These are phyloP conservation scores for Gossypium davidsonii DNA, from an alignment of 441 rosid species.

Conservation along the genomic window DNA sequence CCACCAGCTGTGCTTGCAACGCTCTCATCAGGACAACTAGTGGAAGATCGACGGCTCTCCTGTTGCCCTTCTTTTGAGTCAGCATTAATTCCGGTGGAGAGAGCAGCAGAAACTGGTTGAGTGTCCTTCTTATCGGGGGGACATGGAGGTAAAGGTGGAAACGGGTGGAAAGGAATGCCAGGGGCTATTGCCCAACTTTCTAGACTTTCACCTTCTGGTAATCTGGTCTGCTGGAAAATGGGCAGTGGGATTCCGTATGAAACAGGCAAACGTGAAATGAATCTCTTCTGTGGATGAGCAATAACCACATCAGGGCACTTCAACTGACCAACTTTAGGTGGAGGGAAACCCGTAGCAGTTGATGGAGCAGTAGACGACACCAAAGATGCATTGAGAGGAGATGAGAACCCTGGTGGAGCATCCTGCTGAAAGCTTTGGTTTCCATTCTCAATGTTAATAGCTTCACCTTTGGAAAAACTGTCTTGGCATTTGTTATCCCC, in stretches of 20 bases:
- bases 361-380: slow-evolving; percentile 32
- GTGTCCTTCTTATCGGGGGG: slow-evolving; percentile 40
- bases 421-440: slow-evolving; percentile 41
- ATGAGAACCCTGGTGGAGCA: slow-evolving; percentile 84
- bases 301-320: slow-evolving; percentile 30
- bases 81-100: slow-evolving; percentile 13
- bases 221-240: slow-evolving; percentile 53
- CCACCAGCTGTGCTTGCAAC: slow-evolving; percentile 28
- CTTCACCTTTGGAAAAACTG: slow-evolving; percentile 24
- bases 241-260: slow-evolving; percentile 80
- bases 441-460: slow-evolving; percentile 21
- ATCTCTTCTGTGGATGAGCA: slow-evolving; percentile 58
- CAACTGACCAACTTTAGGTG: slow-evolving; percentile 16
- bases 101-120: slow-evolving; percentile 16
- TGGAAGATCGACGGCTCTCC: slow-evolving; percentile 22
- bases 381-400: slow-evolving; percentile 27
- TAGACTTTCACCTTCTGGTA: slow-evolving; percentile 36
- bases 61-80: slow-evolving; percentile 18
- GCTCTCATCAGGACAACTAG: slow-evolving; percentile 23
- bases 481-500: slow-evolving; percentile 24
- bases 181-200: slow-evolving; percentile 73
- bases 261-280: slow-evolving; percentile 55
- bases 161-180: slow-evolving; percentile 85
- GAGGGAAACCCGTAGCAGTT: slow-evolving; percentile 20
- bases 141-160: slow-evolving; percentile 79